Conservation (phyloP, 305 asterid species). For the Fraxinus velutina region DNA sequence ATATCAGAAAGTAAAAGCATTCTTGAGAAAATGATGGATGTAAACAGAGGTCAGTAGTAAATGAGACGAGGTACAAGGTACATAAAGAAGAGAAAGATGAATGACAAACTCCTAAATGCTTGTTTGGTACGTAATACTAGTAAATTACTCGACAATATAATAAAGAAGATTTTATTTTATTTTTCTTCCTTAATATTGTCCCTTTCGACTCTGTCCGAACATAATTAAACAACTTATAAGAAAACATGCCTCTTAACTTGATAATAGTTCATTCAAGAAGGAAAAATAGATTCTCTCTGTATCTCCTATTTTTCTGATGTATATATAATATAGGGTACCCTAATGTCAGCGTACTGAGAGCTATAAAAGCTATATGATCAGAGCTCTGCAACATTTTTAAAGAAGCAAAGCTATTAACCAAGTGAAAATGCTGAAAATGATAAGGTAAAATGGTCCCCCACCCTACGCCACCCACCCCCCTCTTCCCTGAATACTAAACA, state of each 20-base stretch:
- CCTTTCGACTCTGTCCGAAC: not conserved
- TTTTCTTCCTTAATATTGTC: not conserved
- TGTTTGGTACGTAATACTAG: not conserved
- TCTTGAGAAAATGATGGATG: not conserved
- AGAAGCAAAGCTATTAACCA: slow-evolving; percentile 35
- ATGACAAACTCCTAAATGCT: not conserved
- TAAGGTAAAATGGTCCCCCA: slow-evolving; percentile 39
- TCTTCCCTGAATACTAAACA: slow-evolving; percentile 44
- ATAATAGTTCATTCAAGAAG: slow-evolving; percentile 38
- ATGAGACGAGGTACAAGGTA: not conserved
- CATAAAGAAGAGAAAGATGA: not conserved
- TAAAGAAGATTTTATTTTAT: not conserved
- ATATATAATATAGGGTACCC: slow-evolving; percentile 24
- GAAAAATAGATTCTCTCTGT: slow-evolving; percentile 55
- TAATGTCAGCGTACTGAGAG: slow-evolving; percentile 50
- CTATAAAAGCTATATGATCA: slow-evolving; percentile 49
- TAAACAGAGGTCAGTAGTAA: not conserved
- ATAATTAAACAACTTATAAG: slow-evolving; percentile 21
- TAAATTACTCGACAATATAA: not conserved
- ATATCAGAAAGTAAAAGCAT: slow-evolving; percentile 2
- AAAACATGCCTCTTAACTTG: slow-evolving; percentile 43
- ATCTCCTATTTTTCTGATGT: slow-evolving; percentile 29
- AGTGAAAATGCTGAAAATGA: slow-evolving; percentile 44
- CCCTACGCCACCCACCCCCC: slow-evolving; percentile 17
- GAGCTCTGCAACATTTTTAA: slow-evolving; percentile 35